These are phyloP conservation scores for Santalum album DNA, from an alignment of 164 flowering plant species.

Conservation along the genomic window DNA sequence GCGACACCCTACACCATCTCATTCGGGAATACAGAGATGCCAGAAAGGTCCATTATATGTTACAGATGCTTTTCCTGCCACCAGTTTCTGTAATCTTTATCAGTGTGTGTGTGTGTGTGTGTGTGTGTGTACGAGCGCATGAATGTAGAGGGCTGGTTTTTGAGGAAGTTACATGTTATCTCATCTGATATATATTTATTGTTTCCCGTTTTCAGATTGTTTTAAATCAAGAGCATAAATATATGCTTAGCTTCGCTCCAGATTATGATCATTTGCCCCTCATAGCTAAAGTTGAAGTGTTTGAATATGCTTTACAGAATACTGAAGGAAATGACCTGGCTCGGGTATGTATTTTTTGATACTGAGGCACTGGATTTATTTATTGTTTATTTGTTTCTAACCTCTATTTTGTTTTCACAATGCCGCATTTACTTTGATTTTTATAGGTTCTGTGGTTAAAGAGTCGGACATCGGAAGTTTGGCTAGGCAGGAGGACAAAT, in stretches of 20 bases:
- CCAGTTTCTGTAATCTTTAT: background rate
- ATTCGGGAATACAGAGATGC: conserved; percentile 95
- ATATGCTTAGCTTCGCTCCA: conserved; percentile 89
- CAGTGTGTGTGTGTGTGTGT: background rate
- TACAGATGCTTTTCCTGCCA: conserved; percentile 1
- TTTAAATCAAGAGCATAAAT: conserved; percentile 86
- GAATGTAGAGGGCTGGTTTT: background rate
- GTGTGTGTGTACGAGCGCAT: no score
- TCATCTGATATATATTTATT: background rate
- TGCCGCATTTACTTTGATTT: background rate
- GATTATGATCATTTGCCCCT: conserved; percentile 96
- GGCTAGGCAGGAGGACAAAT: conserved; percentile 95
- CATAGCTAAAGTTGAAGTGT: conserved; percentile 93
- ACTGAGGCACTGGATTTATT: background rate
- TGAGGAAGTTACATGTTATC: background rate
- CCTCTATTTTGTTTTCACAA: background rate
- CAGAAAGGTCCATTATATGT: conserved; percentile 58
- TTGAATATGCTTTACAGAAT: conserved; percentile 81
- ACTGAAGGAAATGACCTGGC: conserved; percentile 93
- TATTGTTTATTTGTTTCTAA: background rate
- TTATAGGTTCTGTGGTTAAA: conserved; percentile 93
- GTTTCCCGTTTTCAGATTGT: conserved; percentile 48
- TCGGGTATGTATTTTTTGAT: conserved; percentile 41
- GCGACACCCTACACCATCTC: conserved; percentile 92
- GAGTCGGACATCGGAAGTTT: conserved; percentile 95